Base-by-base conservation (phyloP, 371 early-diverging fungal species). In the Lichtheimia ornata region DNA sequence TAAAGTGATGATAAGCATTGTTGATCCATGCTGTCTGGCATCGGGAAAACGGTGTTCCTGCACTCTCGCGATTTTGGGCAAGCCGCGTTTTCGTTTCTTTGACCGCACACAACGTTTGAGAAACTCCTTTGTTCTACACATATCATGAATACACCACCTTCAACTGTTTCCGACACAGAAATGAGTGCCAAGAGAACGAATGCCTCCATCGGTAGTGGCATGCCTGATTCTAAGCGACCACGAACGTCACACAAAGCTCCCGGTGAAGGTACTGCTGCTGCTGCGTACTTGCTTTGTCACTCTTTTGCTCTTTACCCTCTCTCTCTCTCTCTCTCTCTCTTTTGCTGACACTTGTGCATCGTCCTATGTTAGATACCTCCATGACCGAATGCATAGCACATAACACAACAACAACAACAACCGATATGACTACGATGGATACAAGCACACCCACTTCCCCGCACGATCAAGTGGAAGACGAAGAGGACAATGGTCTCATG, bases 401-500 rank as follows among this genome's bases (percentile, higher is more conserved):
- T 0, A 25, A n/a, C 12, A 53, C 53, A 53, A 24, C 53, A 53
- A 53, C 53, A 53, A 24, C 53, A 53, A 20, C 53, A 25, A 24
- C 20, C 5, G 47, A n/a, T 6, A 20, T 0, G 2, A 45, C 59
- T 12, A 22, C 50, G 3, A 27, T 51, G 52, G 50, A 22, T 41
- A 59, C 59, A 15, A 35, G 43, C 22, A 51, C 59, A 35, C 55
- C 54, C 4, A 49, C 47, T 17, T 27, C 35, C 3, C n/a, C 15
- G 4, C 56, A 56, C 42, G 50, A 50, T n/a, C 35, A 49, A 30
- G 47, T 17, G 15, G 20, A 55, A 28, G 41, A 56, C 24, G 18
- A 56, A 56, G 57, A 56, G 25, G 59, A 59, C 35, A 41, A 59
- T 14, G 59, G 61, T 14, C 42, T 61, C 61, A 28, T 61, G 53